phyloP scores from a whole-genome alignment of 257 asterid genomes.

The Thymus quinquecostatus region DNA sequence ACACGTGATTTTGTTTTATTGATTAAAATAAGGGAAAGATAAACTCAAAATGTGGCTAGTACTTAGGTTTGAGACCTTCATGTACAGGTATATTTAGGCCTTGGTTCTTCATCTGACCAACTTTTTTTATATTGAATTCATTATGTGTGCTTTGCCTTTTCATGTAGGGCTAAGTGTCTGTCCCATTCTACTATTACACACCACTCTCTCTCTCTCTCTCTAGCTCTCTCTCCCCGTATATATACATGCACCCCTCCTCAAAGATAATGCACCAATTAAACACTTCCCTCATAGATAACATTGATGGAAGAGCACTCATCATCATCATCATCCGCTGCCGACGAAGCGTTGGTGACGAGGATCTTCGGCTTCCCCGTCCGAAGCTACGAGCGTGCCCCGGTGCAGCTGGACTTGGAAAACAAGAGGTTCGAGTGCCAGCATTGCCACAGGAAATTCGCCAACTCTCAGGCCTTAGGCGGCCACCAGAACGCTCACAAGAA shows the following conservation, averaged over 20 bases:
- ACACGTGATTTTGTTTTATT: too few relatives aligned
- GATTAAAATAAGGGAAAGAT: too few relatives aligned
- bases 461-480: constrained; percentile 84
- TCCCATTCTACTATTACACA: constrained; percentile 34
- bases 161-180: constrained; percentile 44
- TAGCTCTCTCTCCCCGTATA: constrained; percentile 18
- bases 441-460: constrained; percentile 57
- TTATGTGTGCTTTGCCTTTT: constrained; percentile 29
- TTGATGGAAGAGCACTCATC: constrained; percentile 59
- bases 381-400: constrained; percentile 23
- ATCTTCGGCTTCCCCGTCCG: constrained; percentile 61
- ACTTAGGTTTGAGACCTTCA: constrained; percentile 8
- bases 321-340: constrained; percentile 38
- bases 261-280: neutral
- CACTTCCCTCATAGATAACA: neutral
- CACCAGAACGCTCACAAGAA: constrained; percentile 92
- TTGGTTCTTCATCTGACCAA: constrained; percentile 24
- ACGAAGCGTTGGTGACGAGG: constrained; percentile 45
- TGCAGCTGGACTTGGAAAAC: constrained; percentile 23
- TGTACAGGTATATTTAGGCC: constrained; percentile 25
- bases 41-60: neutral
- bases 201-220: neutral
- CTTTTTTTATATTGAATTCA: constrained; percentile 17
- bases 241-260: constrained; percentile 27
- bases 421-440: constrained; percentile 70